Evolutionary conservation across 176 grass and related monocot genomes (phyloP), one percentile per base, ranked within the genome.

Genomic region (Triticum urartu): DNA sequence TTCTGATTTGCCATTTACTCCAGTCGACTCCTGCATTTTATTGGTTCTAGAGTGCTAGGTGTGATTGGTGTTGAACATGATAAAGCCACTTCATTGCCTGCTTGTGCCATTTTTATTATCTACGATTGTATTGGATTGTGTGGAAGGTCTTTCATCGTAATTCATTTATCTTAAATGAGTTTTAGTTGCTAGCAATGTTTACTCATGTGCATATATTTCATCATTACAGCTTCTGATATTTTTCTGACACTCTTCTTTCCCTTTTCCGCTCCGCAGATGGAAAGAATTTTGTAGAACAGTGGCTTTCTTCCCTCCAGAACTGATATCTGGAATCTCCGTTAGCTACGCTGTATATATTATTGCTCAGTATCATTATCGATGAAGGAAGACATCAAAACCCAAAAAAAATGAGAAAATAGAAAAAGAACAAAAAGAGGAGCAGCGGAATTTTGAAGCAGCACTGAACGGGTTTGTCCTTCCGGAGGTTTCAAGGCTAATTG

Each of bases 241-340:
- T 9, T 56, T 81, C 62, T 86, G 70, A 84, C 72, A n/a, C 2
- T 70, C 17, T 85, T 77, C 24, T 80, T 72, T 21, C 56, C 38
- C 67, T 73, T 81, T 54, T 34, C 39, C 7, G 9, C 81, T 90
- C 35, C 83, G 64, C 90, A 95, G 93, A 87, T 64, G 85, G 86
- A 50, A 86, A 84, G 24, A 91, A 85, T 86, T 90, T 92, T 86
- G 91, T 92, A 81, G 83, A 92, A 25, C 86, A 87, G 43, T 91
- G 93, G 91, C 88, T 92, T 91, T 89, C 89, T 86, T 91, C 87
- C 60, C 69, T 91, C 32, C 86, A 92, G 82, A 90, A 84, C 80
- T 90, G 71, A 87, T 84, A 59, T 63, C 39, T 80, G 43, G 7
- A 71, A 42, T 60, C 33, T 64, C 63, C 32, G 71, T 22, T 72